A percentile compares a stretch with the other conserved stretches of the same genome.
phyloP scores from a whole-genome alignment of 2,329 filamentous ascomycete genomes.

The Cercospora janseana region DNA sequence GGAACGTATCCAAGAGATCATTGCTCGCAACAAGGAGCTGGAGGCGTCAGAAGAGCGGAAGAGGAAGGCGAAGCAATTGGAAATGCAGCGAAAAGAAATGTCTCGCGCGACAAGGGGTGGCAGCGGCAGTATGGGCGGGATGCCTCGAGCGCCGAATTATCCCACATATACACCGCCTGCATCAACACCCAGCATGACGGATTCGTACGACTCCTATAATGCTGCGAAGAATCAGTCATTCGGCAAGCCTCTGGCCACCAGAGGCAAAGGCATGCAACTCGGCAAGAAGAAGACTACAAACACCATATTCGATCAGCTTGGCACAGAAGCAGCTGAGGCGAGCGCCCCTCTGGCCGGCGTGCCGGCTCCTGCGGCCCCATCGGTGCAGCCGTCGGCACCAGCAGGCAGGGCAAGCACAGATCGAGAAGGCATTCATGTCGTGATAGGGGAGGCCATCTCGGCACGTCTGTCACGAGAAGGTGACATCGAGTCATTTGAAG shows the following conservation, averaged over 20 bases:
- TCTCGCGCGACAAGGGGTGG: conserved; percentile 65
- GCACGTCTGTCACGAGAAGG: conserved; percentile 88
- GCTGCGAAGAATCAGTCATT: conserved; percentile 94
- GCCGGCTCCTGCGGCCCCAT: conserved; percentile 50
- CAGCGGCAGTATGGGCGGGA: conserved; percentile 39
- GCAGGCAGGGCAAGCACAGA: conserved; percentile 66
- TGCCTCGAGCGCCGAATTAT: conserved; percentile 76
- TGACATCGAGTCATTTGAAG: conserved; percentile 76
- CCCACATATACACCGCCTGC: conserved; percentile 90
- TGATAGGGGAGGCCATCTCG: conserved; percentile 83
- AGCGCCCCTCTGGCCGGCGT: conserved; percentile 61
- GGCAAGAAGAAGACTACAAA: conserved; percentile 98
- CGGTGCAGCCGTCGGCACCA: conserved; percentile 50
- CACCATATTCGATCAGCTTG: conserved; percentile 95
- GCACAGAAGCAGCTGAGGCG: conserved; percentile 82
- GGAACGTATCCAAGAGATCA: conserved; percentile 98
- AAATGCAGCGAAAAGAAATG: conserved; percentile 97
- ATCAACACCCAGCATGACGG: conserved; percentile 69
- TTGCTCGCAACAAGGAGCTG: conserved; percentile 93
- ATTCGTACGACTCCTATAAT: conserved; percentile 91
- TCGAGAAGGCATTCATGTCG: conserved; percentile 82
- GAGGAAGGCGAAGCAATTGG: conserved; percentile 95
- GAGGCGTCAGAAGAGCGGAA: conserved; percentile 98
- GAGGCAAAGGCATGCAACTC: conserved; percentile 98
- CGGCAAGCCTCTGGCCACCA: conserved; percentile 70